Percentiles rank a stretch among this genome's conserved stretches.
Evolutionary conservation across 2,329 filamentous ascomycete genomes (phyloP).

Genomic region (Trichoderma afroharzianum): DNA sequence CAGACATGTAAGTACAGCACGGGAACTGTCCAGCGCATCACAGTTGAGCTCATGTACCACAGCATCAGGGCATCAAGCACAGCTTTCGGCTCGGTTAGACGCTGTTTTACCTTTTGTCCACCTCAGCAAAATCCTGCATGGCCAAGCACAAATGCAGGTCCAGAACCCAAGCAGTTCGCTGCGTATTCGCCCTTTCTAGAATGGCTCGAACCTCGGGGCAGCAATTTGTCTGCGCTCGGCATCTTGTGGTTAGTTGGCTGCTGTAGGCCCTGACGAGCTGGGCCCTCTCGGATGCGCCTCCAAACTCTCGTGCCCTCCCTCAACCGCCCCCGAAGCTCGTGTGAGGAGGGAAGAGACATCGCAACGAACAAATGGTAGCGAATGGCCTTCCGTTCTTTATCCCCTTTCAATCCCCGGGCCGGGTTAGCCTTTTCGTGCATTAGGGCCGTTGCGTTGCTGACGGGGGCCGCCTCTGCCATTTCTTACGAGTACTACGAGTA

Average conservation of each 20-base stretch:
- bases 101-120: not conserved
- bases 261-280: too few species aligned
- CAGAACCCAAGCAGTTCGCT: not conserved
- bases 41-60: not conserved
- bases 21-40: too few species aligned
- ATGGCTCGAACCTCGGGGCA: not conserved
- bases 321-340: not conserved
- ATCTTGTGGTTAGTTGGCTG: not conserved
- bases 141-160: not conserved
- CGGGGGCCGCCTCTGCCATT: not conserved
- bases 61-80: not conserved
- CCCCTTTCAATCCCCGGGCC: constrained; percentile 4
- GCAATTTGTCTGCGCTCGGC: not conserved
- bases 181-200: not conserved
- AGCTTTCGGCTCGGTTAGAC: not conserved
- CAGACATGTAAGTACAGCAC: not conserved
- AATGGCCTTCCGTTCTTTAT: not conserved
- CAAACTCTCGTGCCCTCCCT: not conserved
- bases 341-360: not conserved
- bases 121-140: not conserved
- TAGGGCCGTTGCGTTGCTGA: not conserved
- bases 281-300: not conserved
- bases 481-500: too few species aligned
- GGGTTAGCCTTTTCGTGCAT: not conserved
- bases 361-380: not conserved